Evolutionary conservation across 805 yeast genomes (phyloP), one percentile per base, ranked within the genome.

Genomic region (Cyberlindnera saturnus): DNA sequence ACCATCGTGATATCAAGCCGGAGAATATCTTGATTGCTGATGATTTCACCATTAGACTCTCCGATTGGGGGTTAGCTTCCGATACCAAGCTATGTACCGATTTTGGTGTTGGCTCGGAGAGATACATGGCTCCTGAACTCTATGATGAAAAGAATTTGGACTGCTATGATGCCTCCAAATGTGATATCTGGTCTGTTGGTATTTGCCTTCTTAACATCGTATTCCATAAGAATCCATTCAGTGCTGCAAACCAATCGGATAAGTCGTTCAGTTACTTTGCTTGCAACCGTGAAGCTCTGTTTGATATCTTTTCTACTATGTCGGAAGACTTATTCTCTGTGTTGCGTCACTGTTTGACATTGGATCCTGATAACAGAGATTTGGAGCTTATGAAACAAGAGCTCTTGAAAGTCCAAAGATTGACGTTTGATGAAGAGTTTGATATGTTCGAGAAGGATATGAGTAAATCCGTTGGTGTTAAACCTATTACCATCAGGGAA

Each of bases 111-210:
- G 96, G 96, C 19, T 79, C 87, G 42, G 96, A 87, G 64, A 73
- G 95, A 48, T 89, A 89, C 63, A 89, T 89, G 97, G 95, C 96
- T 0, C 97, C 97, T 1, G 97, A 89, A 59, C 65, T 88, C 44
- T 82, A 88, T 58, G 95, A 88, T 32, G 61, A 64, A 26, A 66
- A 67, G 37, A 62, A 65, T 35, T 65, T 78, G 39, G 77, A 75
- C 31, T 67, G 72, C 35, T 90, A 89, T 61, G 84, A 83, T 53
- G 87, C 96, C 8, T 79, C 81, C 17, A 82, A 85, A 62, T 82
- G 85, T 40, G 96, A 89, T 64, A 70, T 89, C 39, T 89, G 97
- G 97, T 81, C 96, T 0, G 65, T 86, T 46, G 97, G 96, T 26
- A 80, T 89, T 45, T 86, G 88, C 36, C 69, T 89, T 45, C 67